phyloP scores from a whole-genome alignment of 1,284 basidiomycete species.

The Leccinum insolens region DNA sequence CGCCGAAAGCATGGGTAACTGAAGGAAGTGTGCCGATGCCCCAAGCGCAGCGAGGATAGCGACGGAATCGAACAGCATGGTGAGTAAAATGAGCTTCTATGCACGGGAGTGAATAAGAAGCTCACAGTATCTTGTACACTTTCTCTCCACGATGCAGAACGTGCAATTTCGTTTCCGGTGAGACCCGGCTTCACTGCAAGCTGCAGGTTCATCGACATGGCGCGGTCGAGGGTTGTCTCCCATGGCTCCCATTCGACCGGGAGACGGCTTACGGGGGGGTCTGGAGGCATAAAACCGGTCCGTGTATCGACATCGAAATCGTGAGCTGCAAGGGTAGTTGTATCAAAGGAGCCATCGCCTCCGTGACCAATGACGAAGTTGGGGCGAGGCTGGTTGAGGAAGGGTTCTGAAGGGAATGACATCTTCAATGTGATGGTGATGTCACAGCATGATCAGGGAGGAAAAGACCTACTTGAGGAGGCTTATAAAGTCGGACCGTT shows the following conservation, averaged over 20 bases:
- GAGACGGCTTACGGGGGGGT: constrained; percentile 70
- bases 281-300: constrained; percentile 91
- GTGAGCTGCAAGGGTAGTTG: constrained; percentile 85
- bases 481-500: neutral
- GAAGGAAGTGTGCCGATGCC: neutral
- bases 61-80: neutral
- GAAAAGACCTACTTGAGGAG: neutral
- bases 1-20: constrained; percentile 41
- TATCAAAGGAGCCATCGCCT: constrained; percentile 59
- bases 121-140: constrained; percentile 59
- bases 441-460: neutral
- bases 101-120: constrained; percentile 4
- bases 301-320: constrained; percentile 95
- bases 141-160: constrained; percentile 64
- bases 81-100: neutral
- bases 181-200: constrained; percentile 54
- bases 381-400: constrained; percentile 66
- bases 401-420: constrained; percentile 47
- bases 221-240: constrained; percentile 66
- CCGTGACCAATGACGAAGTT: constrained; percentile 39
- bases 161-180: constrained; percentile 44
- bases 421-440: neutral
- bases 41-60: constrained; percentile 1
- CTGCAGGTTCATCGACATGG: constrained; percentile 52
- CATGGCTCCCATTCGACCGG: constrained; percentile 66